Percentiles rank a stretch among this genome's conserved stretches.
Conservation (phyloP, 345 rosid species). For the Sapria himalayana region DNA sequence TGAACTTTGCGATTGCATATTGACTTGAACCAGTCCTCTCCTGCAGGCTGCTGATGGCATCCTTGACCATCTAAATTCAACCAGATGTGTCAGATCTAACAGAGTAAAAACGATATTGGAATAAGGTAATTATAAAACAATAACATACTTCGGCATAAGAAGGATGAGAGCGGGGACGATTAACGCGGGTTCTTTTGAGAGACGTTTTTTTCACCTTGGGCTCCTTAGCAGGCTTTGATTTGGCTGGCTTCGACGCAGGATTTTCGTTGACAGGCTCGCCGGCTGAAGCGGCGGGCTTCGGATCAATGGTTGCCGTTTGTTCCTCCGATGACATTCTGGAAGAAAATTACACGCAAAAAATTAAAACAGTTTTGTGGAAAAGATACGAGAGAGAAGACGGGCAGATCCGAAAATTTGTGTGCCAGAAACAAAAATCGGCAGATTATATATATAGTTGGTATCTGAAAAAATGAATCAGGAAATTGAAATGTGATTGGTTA, state of each 20-base stretch:
- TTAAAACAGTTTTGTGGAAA: too few relatives aligned
- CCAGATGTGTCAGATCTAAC: constrained; percentile 9
- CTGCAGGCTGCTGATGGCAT: constrained; percentile 44
- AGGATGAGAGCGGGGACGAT: constrained; percentile 29
- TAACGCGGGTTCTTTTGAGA: constrained; percentile 18
- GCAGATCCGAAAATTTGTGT: constrained; percentile 1
- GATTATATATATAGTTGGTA: background rate
- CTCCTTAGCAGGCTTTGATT: constrained; percentile 26
- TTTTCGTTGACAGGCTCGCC: too few relatives aligned
- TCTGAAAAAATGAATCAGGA: constrained; percentile 7
- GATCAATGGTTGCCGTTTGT: constrained; percentile 9
- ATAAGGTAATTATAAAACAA: background rate
- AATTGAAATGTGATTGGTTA: constrained; percentile 31
- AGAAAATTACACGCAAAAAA: too few relatives aligned
- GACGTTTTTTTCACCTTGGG: constrained; percentile 27
- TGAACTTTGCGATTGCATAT: constrained; percentile 60
- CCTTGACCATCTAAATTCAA: constrained; percentile 46
- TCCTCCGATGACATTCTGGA: constrained; percentile 47
- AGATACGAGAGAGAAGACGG: constrained; percentile 5
- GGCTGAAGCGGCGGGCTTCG: too few relatives aligned
- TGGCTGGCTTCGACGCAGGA: constrained; percentile 17
- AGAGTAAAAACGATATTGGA: background rate
- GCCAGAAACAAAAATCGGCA: background rate
- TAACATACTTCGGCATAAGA: constrained; percentile 40
- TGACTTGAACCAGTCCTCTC: constrained; percentile 85